Percentiles rank a stretch among this genome's conserved stretches.
Evolutionary conservation across 2,329 filamentous ascomycete genomes (phyloP).

Genomic region (Apiospora kogelbergensis): DNA sequence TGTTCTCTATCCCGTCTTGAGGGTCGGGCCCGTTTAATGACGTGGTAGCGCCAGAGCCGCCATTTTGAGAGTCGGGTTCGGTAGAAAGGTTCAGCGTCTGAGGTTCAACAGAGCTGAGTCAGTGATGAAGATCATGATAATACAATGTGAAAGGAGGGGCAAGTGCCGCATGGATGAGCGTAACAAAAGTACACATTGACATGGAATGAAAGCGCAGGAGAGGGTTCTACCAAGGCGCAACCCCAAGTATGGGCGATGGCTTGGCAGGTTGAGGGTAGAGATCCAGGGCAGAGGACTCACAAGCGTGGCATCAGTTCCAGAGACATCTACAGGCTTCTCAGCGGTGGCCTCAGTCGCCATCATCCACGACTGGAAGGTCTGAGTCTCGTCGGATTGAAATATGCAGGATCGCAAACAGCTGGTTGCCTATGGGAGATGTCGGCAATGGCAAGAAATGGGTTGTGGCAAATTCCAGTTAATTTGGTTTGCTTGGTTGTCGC

Average conservation of each 20-base stretch:
- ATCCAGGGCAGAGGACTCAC: constrained; percentile 25
- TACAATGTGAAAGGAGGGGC: constrained; percentile 14
- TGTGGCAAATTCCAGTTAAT: neutral
- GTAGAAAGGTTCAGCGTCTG: constrained; percentile 32
- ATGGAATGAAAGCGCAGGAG: neutral
- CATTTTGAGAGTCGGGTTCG: constrained; percentile 47
- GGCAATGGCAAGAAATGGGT: neutral
- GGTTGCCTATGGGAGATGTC: neutral
- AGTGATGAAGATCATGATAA: constrained; percentile 1
- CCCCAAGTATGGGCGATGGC: neutral
- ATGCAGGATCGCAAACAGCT: neutral
- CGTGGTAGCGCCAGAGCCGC: constrained; percentile 40
- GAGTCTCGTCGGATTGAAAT: neutral
- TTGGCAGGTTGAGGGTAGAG: neutral
- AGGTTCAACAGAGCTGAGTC: constrained; percentile 8
- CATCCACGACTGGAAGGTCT: constrained; percentile 25
- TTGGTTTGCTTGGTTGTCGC: neutral
- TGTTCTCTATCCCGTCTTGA: constrained; percentile 56
- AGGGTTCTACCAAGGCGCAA: neutral
- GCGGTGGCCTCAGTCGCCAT: constrained; percentile 35
- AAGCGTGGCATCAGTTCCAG: constrained; percentile 30
- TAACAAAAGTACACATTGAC: neutral
- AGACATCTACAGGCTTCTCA: constrained; percentile 32
- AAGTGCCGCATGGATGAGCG: constrained; percentile 13
- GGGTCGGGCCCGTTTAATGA: constrained; percentile 47